phyloP scores from a whole-genome alignment of 2,329 filamentous ascomycete genomes.

The Arthrobotrys musiformis region DNA sequence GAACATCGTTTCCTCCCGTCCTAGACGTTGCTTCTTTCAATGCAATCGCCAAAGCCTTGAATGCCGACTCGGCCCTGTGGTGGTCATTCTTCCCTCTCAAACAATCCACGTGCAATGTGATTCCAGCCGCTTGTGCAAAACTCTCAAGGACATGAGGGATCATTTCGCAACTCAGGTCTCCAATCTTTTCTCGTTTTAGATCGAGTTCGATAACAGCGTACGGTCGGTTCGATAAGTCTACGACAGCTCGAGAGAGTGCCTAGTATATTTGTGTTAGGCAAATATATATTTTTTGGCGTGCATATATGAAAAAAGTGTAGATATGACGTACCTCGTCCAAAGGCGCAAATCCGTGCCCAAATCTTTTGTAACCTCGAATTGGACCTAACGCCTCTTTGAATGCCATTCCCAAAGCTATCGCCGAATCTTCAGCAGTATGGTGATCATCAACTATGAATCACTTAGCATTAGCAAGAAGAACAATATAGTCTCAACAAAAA shows the following conservation, averaged over 20 bases:
- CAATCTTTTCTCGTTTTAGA: slow-evolving; percentile 89
- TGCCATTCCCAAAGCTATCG: slow-evolving; percentile 85
- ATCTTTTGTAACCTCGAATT: slow-evolving; percentile 84
- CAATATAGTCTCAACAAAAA: not conserved
- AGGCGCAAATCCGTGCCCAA: slow-evolving; percentile 90
- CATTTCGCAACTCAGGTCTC: slow-evolving; percentile 94
- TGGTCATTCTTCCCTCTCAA: slow-evolving; percentile 92
- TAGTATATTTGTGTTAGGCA: not conserved
- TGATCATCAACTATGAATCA: slow-evolving; percentile 84
- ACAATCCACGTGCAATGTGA: slow-evolving; percentile 96
- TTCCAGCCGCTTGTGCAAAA: slow-evolving; percentile 87
- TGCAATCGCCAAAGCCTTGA: slow-evolving; percentile 94
- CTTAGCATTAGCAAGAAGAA: not conserved
- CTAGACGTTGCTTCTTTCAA: slow-evolving; percentile 79
- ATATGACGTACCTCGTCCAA: slow-evolving; percentile 75
- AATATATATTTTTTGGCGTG: not conserved
- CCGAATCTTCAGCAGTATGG: slow-evolving; percentile 96
- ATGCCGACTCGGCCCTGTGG: slow-evolving; percentile 93
- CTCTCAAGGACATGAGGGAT: slow-evolving; percentile 93
- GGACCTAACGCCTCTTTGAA: slow-evolving; percentile 83
- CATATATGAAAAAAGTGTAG: not conserved
- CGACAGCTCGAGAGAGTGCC: slow-evolving; percentile 85
- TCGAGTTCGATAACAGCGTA: slow-evolving; percentile 85
- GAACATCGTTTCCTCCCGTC: slow-evolving; percentile 84
- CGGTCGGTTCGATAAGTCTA: slow-evolving; percentile 93